Percentiles rank a stretch among this genome's conserved stretches.
These are phyloP conservation scores for Coffea canephora DNA, from an alignment of 257 asterid species.

Conservation along the genomic window DNA sequence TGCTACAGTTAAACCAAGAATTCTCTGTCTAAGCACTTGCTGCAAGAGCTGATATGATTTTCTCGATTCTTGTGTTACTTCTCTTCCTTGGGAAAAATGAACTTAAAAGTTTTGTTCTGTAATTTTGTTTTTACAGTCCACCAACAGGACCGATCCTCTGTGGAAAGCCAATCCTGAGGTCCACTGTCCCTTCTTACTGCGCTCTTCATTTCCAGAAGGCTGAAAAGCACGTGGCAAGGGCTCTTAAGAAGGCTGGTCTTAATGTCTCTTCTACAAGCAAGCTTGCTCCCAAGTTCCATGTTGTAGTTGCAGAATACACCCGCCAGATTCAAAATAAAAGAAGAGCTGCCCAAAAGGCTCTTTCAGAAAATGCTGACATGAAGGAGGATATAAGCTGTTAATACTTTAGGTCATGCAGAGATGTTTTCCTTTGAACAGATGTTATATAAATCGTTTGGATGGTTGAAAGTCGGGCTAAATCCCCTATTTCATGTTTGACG, in stretches of 20 bases:
- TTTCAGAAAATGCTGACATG: slow-evolving; percentile 34
- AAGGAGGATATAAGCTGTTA: slow-evolving; percentile 55
- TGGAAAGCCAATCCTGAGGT: slow-evolving; percentile 79
- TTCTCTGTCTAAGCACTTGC: not conserved
- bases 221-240: slow-evolving; percentile 73
- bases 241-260: slow-evolving; percentile 81
- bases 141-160: slow-evolving; percentile 83
- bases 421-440: not conserved
- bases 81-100: slow-evolving; percentile 1
- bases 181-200: slow-evolving; percentile 81
- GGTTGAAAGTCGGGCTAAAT: not conserved
- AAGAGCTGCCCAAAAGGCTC: slow-evolving; percentile 51
- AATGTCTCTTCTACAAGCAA: slow-evolving; percentile 61
- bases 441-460: not conserved
- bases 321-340: slow-evolving; percentile 75
- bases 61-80: not conserved
- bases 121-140: slow-evolving; percentile 49
- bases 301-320: slow-evolving; percentile 57
- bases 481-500: not conserved
- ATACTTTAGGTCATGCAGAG: slow-evolving; percentile 19
- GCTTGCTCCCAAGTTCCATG: slow-evolving; percentile 82
- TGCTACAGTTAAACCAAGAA: not conserved
- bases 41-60: not conserved
- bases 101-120: not conserved
- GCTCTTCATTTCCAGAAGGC: slow-evolving; percentile 71